Percentiles rank a stretch among this genome's conserved stretches.
phyloP scores from a whole-genome alignment of 2,329 filamentous ascomycete species.

The Exophiala alcalophila region DNA sequence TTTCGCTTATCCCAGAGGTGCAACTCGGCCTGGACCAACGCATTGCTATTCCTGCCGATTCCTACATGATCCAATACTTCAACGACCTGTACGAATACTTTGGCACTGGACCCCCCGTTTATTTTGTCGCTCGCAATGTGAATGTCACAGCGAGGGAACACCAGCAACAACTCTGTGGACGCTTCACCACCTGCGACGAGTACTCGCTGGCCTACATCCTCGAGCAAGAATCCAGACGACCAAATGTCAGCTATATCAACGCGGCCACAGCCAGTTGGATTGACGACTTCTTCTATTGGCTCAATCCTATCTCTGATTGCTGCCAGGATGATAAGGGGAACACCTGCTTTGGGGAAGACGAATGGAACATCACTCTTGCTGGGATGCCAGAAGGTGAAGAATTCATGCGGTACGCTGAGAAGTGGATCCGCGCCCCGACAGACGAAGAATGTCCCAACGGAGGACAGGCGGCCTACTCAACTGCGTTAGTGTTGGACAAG shows the following conservation, averaged over 20 bases:
- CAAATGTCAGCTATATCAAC: constrained; percentile 82
- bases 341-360: constrained; percentile 74
- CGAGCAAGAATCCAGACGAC: constrained; percentile 88
- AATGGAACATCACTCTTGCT: constrained; percentile 83
- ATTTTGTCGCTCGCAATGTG: constrained; percentile 82
- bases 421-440: constrained; percentile 78
- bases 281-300: constrained; percentile 93
- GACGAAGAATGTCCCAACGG: constrained; percentile 82
- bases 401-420: constrained; percentile 79
- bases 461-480: constrained; percentile 81
- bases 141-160: constrained; percentile 72
- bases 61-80: constrained; percentile 94
- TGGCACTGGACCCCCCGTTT: constrained; percentile 86
- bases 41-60: constrained; percentile 88
- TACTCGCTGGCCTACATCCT: constrained; percentile 84
- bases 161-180: constrained; percentile 84
- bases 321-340: constrained; percentile 69
- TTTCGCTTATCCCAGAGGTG: constrained; percentile 81
- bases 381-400: constrained; percentile 95
- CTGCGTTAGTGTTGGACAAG: constrained; percentile 75
- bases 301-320: constrained; percentile 77
- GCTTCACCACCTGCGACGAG: constrained; percentile 83
- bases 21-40: constrained; percentile 89
- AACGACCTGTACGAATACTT: constrained; percentile 94
- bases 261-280: constrained; percentile 92